Evolutionary conservation across 257 asterid genomes (phyloP).

Genomic region (Oldenlandia corymbosa): DNA sequence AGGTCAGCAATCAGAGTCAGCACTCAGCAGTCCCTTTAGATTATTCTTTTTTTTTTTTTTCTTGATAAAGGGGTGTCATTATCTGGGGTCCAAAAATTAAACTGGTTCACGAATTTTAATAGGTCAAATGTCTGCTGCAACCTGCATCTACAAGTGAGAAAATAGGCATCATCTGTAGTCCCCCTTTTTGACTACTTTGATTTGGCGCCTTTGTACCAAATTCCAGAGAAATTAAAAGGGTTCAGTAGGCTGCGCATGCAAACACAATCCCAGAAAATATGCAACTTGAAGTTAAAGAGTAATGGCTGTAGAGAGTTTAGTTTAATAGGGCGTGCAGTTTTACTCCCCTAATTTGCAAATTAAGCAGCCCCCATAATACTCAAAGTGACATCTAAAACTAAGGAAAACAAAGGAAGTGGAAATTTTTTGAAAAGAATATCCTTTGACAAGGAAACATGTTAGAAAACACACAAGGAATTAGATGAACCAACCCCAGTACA

Average conservation of each 20-base stretch:
- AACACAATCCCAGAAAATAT: not conserved
- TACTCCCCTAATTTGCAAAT: not conserved
- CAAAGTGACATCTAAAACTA: not conserved
- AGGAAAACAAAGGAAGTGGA: not conserved
- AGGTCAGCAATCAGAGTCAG: not conserved
- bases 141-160: not conserved
- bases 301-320: not conserved
- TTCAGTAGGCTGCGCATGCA: conserved; percentile 1
- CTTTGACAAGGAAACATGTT: not conserved
- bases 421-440: not conserved
- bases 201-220: conserved; percentile 14
- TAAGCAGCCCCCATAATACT: not conserved
- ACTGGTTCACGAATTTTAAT: not conserved
- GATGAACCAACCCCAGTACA: conserved; percentile 5
- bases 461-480: not conserved
- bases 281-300: not conserved
- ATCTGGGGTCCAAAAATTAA: not conserved
- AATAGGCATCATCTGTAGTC: not conserved
- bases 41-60: conserved; percentile 4
- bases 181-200: conserved; percentile 12
- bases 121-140: conserved; percentile 10
- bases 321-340: not conserved
- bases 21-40: not conserved
- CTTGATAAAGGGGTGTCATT: not conserved
- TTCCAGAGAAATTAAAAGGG: not conserved